A percentile compares a stretch with the other conserved stretches of the same genome.
Conservation (phyloP, 805 yeast genomes). For the Kodamaea fukazawae region DNA sequence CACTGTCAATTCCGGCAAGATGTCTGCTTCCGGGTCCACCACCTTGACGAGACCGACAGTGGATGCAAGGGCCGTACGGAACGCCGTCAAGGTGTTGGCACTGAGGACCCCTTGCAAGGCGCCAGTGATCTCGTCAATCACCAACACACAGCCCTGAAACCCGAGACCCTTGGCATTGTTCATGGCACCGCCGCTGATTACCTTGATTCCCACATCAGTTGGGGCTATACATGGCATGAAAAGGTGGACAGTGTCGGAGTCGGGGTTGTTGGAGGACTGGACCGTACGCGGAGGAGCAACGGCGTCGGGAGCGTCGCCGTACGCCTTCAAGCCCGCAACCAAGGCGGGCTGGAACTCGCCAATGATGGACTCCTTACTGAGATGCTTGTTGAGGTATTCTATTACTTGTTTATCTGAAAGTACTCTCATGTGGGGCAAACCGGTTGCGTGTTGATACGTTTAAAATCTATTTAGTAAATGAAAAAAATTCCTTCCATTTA, state of each 20-base stretch:
- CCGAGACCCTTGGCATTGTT: conserved; percentile 41
- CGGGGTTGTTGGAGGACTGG: conserved; percentile 32
- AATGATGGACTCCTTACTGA: conserved; percentile 24
- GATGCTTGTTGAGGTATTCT: conserved; percentile 3
- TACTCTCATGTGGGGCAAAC: conserved; percentile 4
- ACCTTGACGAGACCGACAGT: conserved; percentile 44
- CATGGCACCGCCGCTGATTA: conserved; percentile 51
- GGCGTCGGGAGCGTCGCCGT: conserved; percentile 40
- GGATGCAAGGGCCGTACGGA: conserved; percentile 62
- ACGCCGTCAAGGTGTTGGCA: conserved; percentile 60
- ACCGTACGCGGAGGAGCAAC: conserved; percentile 56
- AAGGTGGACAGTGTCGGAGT: conserved; percentile 45
- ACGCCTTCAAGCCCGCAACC: conserved; percentile 37
- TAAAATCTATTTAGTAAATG: conserved; percentile 2
- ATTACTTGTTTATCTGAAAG: conserved; percentile 5
- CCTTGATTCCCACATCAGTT: conserved; percentile 54
- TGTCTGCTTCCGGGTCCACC: conserved; percentile 16
- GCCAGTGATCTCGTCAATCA: conserved; percentile 52
- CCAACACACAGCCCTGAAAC: conserved; percentile 54
- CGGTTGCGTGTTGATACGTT: background rate
- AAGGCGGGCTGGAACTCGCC: conserved; percentile 36
- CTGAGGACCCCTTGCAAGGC: conserved; percentile 51
- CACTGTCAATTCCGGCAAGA: conserved; percentile 33
- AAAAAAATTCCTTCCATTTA: conserved; percentile 4
- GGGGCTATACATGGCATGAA: conserved; percentile 67